phyloP scores from a whole-genome alignment of 2,329 filamentous ascomycete species.

The Verruconis gallopava region DNA sequence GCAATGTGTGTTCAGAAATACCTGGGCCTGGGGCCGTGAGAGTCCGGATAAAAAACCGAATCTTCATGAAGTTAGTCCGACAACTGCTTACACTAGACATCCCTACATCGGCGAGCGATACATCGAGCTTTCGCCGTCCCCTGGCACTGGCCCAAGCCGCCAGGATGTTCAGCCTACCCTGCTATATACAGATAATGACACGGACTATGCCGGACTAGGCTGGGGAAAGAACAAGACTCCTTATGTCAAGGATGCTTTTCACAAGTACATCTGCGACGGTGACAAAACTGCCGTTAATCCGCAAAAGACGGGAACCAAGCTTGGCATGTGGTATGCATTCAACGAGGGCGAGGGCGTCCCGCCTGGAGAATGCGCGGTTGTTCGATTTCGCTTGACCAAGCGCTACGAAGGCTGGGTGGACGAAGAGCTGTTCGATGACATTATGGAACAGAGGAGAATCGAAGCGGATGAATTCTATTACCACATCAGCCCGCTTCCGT shows the following conservation, averaged over 20 bases:
- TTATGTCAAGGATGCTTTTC: slow-evolving; percentile 93
- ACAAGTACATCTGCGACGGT: slow-evolving; percentile 70
- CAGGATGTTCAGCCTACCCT: slow-evolving; percentile 75
- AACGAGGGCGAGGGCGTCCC: slow-evolving; percentile 77
- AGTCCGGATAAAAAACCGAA: slow-evolving; percentile 62
- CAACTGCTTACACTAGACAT: slow-evolving; percentile 65
- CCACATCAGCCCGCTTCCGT: slow-evolving; percentile 80
- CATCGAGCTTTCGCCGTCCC: slow-evolving; percentile 77
- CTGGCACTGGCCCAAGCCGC: slow-evolving; percentile 63
- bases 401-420: slow-evolving; percentile 62
- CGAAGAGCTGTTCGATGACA: slow-evolving; percentile 83
- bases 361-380: slow-evolving; percentile 87
- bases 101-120: slow-evolving; percentile 70
- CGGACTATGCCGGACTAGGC: slow-evolving; percentile 61
- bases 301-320: slow-evolving; percentile 68
- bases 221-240: slow-evolving; percentile 60
- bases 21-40: slow-evolving; percentile 88
- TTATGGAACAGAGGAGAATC: slow-evolving; percentile 72
- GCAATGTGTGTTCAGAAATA: slow-evolving; percentile 95
- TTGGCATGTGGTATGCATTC: slow-evolving; percentile 82
- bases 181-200: slow-evolving; percentile 93
- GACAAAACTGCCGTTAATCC: slow-evolving; percentile 77
- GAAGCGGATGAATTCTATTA: slow-evolving; percentile 96
- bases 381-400: slow-evolving; percentile 77
- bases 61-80: slow-evolving; percentile 53